Conservation (phyloP, 2,329 filamentous ascomycete genomes). For the Claviceps paspali region DNA sequence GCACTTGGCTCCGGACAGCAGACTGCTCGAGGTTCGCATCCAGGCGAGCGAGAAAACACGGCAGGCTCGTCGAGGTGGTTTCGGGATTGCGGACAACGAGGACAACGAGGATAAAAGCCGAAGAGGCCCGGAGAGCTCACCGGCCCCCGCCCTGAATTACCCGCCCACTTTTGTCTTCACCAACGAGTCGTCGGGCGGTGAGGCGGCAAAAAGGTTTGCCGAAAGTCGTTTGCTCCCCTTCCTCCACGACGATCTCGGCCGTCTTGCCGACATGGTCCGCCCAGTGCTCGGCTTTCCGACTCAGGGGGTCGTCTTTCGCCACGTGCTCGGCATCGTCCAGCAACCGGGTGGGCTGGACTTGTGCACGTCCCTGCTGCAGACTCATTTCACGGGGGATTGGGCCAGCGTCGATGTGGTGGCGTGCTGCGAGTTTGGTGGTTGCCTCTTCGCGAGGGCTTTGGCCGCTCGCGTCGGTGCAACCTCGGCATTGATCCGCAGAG, state of each 20-base stretch:
- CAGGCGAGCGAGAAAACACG: slow-evolving; percentile 22
- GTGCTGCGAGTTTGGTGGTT: slow-evolving; percentile 42
- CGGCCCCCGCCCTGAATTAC: background rate
- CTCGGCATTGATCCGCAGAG: slow-evolving; percentile 36
- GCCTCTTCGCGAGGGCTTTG: slow-evolving; percentile 37
- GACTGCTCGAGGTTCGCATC: slow-evolving; percentile 38
- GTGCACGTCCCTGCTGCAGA: slow-evolving; percentile 33
- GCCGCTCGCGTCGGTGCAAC: slow-evolving; percentile 24
- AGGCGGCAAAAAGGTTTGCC: slow-evolving; percentile 26
- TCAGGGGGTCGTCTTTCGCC: slow-evolving; percentile 36
- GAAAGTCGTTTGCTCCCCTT: slow-evolving; percentile 16
- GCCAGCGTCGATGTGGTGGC: slow-evolving; percentile 26
- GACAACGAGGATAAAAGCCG: no score
- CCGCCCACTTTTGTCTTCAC: slow-evolving; percentile 31
- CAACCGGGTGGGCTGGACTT: slow-evolving; percentile 32
- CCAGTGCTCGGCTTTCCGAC: slow-evolving; percentile 33
- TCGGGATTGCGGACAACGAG: no score
- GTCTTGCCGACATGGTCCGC: slow-evolving; percentile 34
- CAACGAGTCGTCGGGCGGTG: slow-evolving; percentile 30
- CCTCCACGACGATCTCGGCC: slow-evolving; percentile 22
- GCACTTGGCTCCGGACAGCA: slow-evolving; percentile 36
- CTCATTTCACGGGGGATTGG: slow-evolving; percentile 32
- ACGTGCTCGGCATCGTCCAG: slow-evolving; percentile 41
- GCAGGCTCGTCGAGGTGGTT: slow-evolving; percentile 18
- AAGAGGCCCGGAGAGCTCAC: no score